A percentile compares a stretch with the other conserved stretches of the same genome.
Evolutionary conservation across 768 basidiomycete species (phyloP).

Genomic region (Leccinum broughii): DNA sequence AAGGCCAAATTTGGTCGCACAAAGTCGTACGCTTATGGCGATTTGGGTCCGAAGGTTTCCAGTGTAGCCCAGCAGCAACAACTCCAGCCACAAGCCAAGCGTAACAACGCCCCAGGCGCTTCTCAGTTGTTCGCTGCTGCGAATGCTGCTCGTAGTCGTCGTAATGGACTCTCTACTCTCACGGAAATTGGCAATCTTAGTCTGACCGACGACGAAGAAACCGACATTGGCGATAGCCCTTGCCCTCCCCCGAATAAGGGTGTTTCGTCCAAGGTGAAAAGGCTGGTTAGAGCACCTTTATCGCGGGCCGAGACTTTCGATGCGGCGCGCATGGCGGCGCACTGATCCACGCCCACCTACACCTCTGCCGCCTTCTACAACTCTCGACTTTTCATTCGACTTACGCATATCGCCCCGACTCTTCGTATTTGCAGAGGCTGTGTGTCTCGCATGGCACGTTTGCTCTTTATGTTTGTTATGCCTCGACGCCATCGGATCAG

Average conservation of each 20-base stretch:
- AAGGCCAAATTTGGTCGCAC: slow-evolving; percentile 85
- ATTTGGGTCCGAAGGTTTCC: slow-evolving; percentile 48
- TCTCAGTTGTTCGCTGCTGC: slow-evolving; percentile 67
- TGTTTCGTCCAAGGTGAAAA: slow-evolving; percentile 57
- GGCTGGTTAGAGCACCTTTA: slow-evolving; percentile 49
- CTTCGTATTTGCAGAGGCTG: slow-evolving; percentile 11
- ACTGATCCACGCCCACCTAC: slow-evolving; percentile 31
- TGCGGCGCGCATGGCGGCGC: slow-evolving; percentile 52
- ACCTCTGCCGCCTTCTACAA: neutral
- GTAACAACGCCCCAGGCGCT: slow-evolving; percentile 65
- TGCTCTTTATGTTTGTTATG: slow-evolving; percentile 18
- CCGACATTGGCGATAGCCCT: slow-evolving; percentile 82
- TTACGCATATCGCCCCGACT: slow-evolving; percentile 14
- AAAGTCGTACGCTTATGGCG: slow-evolving; percentile 93
- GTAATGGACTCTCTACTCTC: slow-evolving; percentile 62
- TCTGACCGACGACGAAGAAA: slow-evolving; percentile 72
- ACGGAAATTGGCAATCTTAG: slow-evolving; percentile 65
- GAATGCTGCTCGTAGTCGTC: slow-evolving; percentile 64
- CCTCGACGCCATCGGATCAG: slow-evolving; percentile 15
- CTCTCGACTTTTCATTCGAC: slow-evolving; percentile 10
- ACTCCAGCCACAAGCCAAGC: slow-evolving; percentile 49
- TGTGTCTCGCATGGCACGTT: slow-evolving; percentile 16
- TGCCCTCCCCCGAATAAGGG: slow-evolving; percentile 78
- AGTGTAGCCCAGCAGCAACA: slow-evolving; percentile 39
- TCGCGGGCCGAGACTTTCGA: slow-evolving; percentile 70